A percentile compares a stretch with the other conserved stretches of the same genome.
Evolutionary conservation across 495 filamentous ascomycete species (phyloP).

Genomic region (Neurospora sp.): DNA sequence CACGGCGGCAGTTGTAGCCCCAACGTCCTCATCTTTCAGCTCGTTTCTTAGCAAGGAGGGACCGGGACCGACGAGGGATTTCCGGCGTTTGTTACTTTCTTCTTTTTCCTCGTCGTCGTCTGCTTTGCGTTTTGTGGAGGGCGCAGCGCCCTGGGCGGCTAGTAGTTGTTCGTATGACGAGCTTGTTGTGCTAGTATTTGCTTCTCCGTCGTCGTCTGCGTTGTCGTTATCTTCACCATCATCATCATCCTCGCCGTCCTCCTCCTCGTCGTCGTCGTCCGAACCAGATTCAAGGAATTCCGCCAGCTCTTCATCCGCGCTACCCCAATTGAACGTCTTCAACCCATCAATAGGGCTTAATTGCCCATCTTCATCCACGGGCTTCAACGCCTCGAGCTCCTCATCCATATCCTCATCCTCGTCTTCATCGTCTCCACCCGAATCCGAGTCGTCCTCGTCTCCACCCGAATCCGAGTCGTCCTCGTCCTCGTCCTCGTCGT

Average conservation of each 20-base stretch:
- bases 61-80: conserved; percentile 38
- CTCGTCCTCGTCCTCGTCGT: conserved; percentile 37
- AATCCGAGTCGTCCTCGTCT: conserved; percentile 26
- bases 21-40: background rate
- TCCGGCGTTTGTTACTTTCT: background rate
- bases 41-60: conserved; percentile 36
- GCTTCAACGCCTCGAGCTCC: conserved; percentile 24
- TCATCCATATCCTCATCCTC: conserved; percentile 25
- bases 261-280: conserved; percentile 43
- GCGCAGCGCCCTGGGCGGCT: background rate
- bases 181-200: background rate
- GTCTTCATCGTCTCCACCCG: conserved; percentile 32
- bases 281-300: conserved; percentile 59
- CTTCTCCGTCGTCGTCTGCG: conserved; percentile 20
- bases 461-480: conserved; percentile 36
- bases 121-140: conserved; percentile 12
- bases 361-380: conserved; percentile 39
- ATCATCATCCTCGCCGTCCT: conserved; percentile 15
- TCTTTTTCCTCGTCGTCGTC: conserved; percentile 22
- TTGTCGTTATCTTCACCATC: conserved; percentile 22
- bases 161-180: background rate
- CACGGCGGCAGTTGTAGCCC: background rate
- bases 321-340: conserved; percentile 48
- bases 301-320: conserved; percentile 60
- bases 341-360: conserved; percentile 43